Evolutionary conservation across 192 early-diverging fungal species (phyloP).

Genomic region (Haplosporangium gracile): DNA sequence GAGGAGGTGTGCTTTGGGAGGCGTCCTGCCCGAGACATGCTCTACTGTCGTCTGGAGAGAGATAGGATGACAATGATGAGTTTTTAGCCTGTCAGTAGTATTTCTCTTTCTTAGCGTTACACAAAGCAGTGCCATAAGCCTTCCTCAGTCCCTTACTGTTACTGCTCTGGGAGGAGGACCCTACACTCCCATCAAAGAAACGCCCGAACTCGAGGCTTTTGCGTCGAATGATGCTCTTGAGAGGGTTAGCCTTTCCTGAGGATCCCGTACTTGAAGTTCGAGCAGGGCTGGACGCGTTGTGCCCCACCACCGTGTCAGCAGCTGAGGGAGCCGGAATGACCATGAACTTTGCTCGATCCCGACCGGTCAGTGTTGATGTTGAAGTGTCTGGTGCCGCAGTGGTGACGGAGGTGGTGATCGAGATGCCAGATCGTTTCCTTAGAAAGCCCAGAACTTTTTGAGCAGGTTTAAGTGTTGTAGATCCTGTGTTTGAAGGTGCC

Average conservation of each 20-base stretch:
- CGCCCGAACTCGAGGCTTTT: conserved; percentile 31
- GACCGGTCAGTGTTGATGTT: neutral
- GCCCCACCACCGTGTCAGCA: neutral
- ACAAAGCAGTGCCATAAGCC: neutral
- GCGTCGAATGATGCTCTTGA: conserved; percentile 37
- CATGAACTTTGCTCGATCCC: conserved; percentile 12
- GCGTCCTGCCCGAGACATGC: conserved; percentile 15
- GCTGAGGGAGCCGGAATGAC: neutral
- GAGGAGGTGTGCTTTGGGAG: neutral
- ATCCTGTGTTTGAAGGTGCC: neutral
- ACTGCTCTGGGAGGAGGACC: neutral
- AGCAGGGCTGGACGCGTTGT: neutral
- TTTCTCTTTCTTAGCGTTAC: neutral
- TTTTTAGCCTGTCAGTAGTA: neutral
- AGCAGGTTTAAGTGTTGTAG: conserved; percentile 15
- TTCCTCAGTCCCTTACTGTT: neutral
- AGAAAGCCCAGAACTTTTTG: conserved; percentile 40
- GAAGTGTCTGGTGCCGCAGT: neutral
- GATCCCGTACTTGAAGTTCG: neutral
- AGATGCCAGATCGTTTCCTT: conserved; percentile 12
- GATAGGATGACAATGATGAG: neutral
- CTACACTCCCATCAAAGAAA: conserved; percentile 13
- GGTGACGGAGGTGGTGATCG: neutral
- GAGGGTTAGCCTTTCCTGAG: neutral
- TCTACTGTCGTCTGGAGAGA: conserved; percentile 13